phyloP scores from a whole-genome alignment of 176 grass and related monocot species.

The Hyparrhenia diplandra region DNA sequence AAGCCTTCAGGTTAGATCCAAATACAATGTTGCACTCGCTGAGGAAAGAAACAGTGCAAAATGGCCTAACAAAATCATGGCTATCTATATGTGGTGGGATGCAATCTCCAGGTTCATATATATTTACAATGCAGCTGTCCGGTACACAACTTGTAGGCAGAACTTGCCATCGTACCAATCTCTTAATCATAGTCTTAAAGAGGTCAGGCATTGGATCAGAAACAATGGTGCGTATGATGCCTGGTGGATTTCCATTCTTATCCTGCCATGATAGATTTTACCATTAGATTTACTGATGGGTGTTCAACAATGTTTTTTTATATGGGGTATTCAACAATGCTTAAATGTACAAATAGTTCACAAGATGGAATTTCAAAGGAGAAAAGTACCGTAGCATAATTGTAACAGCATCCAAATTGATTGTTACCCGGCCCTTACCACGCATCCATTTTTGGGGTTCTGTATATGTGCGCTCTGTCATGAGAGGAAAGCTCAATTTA shows the following conservation, averaged over 20 bases:
- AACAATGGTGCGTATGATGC: conserved; percentile 55
- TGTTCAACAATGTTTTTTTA: not conserved
- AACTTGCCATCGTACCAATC: conserved; percentile 69
- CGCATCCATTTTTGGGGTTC: conserved; percentile 91
- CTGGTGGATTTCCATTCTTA: conserved; percentile 85
- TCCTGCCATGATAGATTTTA: conserved; percentile 54
- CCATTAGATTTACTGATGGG: not conserved
- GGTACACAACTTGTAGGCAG: conserved; percentile 62
- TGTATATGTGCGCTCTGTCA: conserved; percentile 66
- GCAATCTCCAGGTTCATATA: conserved; percentile 82
- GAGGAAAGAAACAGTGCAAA: conserved; percentile 89
- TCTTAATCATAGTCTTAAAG: conserved; percentile 64
- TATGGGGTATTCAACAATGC: not conserved
- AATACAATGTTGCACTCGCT: conserved; percentile 75
- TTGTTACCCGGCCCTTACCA: conserved; percentile 75
- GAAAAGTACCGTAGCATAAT: conserved; percentile 68
- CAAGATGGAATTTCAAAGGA: conserved; percentile 17
- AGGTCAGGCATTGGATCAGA: conserved; percentile 72
- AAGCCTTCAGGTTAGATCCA: conserved; percentile 49
- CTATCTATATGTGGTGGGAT: conserved; percentile 92
- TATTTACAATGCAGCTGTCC: conserved; percentile 90
- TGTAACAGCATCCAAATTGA: conserved; percentile 94
- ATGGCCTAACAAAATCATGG: conserved; percentile 83
- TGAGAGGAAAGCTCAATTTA: not conserved
- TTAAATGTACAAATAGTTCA: not conserved